Evolutionary conservation across 2,329 filamentous ascomycete genomes (phyloP).

Genomic region (Sporothrix brasiliensis): DNA sequence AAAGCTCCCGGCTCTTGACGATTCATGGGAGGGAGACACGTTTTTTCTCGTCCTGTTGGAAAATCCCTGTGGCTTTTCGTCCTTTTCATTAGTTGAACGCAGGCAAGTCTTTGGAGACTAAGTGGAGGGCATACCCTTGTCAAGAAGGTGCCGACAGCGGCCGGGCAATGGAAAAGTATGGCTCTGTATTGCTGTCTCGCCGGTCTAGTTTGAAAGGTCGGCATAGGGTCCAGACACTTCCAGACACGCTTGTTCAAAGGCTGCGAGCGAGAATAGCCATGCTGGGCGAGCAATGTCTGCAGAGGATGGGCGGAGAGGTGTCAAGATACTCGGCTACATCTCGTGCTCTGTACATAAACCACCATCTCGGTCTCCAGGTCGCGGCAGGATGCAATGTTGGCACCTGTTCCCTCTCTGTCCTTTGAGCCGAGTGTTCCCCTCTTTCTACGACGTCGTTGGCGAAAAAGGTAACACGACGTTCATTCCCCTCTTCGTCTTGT

Average conservation of each 20-base stretch:
- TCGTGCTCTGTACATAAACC: background rate
- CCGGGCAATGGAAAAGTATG: too few species aligned
- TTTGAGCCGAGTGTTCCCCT: conserved; percentile 18
- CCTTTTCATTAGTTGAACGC: conserved; percentile 2
- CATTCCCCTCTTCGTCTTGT: background rate
- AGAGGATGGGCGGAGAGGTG: background rate
- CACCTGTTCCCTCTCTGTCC: background rate
- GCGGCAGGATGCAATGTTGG: background rate
- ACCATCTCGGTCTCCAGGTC: background rate
- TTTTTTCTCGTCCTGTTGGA: background rate
- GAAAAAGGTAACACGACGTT: background rate
- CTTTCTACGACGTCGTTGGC: background rate
- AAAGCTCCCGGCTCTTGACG: conserved; percentile 16
- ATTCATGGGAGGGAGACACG: background rate
- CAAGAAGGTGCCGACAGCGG: too few species aligned
- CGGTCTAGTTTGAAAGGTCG: conserved; percentile 6
- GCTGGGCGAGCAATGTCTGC: background rate
- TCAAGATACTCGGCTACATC: too few species aligned
- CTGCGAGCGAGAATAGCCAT: too few species aligned
- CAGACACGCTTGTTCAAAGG: background rate
- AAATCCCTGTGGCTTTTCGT: background rate
- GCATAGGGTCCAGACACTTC: conserved; percentile 21
- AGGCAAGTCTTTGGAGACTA: conserved; percentile 17
- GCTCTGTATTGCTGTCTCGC: background rate
- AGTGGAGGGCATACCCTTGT: background rate